Evolutionary conservation across 169 alveolate species (phyloP).

Genomic region (Babesia ovata): DNA sequence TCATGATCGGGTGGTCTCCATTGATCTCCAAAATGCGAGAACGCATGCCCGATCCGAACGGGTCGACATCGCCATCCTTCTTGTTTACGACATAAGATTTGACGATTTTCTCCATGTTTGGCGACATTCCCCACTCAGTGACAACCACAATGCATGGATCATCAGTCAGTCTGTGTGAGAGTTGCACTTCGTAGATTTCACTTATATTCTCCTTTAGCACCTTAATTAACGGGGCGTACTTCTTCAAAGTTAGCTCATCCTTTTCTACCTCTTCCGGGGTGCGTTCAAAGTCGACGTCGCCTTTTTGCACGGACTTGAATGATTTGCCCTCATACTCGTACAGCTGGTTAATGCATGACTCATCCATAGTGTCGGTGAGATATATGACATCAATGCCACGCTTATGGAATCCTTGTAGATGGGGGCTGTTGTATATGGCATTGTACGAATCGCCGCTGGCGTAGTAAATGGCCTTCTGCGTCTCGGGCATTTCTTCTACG

Average conservation of each 20-base stretch:
- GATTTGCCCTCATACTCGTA: conserved; percentile 86
- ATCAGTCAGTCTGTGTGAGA: conserved; percentile 82
- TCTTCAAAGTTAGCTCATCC: conserved; percentile 74
- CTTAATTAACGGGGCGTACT: conserved; percentile 73
- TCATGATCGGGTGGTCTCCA: conserved; percentile 95
- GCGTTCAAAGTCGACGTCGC: conserved; percentile 80
- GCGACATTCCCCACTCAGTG: conserved; percentile 89
- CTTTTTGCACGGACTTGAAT: conserved; percentile 83
- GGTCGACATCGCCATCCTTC: conserved; percentile 70
- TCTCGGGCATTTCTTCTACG: conserved; percentile 90
- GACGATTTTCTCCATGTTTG: conserved; percentile 89
- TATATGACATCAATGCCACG: conserved; percentile 92
- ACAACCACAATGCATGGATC: conserved; percentile 88
- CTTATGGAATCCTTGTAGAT: conserved; percentile 89
- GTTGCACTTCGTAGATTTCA: conserved; percentile 80
- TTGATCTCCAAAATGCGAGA: conserved; percentile 93
- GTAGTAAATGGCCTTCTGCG: conserved; percentile 91
- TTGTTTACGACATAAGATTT: conserved; percentile 84
- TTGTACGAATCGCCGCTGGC: conserved; percentile 88
- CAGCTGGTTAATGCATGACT: conserved; percentile 87
- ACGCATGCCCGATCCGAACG: conserved; percentile 57
- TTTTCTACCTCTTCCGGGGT: conserved; percentile 75
- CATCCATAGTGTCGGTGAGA: conserved; percentile 94
- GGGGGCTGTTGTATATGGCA: conserved; percentile 86
- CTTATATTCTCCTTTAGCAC: conserved; percentile 76